Conservation (phyloP, 768 basidiomycete species). For the Suillus bovinus region DNA sequence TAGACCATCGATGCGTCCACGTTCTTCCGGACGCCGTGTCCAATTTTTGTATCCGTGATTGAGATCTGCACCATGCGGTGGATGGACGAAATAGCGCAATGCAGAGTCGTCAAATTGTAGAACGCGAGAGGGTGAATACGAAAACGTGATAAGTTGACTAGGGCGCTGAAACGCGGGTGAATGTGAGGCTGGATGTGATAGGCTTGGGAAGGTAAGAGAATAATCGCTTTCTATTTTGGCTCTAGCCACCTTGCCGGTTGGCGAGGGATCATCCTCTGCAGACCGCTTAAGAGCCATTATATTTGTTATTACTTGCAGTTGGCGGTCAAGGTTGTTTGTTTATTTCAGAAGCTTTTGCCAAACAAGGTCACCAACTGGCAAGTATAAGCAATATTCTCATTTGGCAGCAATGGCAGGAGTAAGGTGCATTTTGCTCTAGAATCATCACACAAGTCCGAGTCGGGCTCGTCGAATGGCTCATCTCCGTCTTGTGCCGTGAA, state of each 20-base stretch:
- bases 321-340: slow-evolving; percentile 16
- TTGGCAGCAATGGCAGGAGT: background rate
- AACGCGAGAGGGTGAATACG: slow-evolving; percentile 56
- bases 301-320: slow-evolving; percentile 2
- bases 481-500: background rate
- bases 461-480: background rate
- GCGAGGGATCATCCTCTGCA: slow-evolving; percentile 19
- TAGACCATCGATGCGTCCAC: slow-evolving; percentile 67
- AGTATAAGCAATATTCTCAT: background rate
- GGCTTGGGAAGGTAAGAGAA: slow-evolving; percentile 25
- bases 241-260: slow-evolving; percentile 7
- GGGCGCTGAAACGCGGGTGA: slow-evolving; percentile 67
- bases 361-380: slow-evolving; percentile 16
- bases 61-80: slow-evolving; percentile 66
- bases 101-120: slow-evolving; percentile 70
- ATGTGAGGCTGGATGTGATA: slow-evolving; percentile 21
- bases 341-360: slow-evolving; percentile 23
- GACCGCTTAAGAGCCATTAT: slow-evolving; percentile 31
- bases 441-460: background rate
- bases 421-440: background rate
- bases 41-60: slow-evolving; percentile 73
- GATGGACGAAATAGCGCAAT: slow-evolving; percentile 68
- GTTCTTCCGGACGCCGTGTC: slow-evolving; percentile 63
- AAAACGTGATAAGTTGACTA: slow-evolving; percentile 67
- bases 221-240: slow-evolving; percentile 9